Conservation (phyloP, 2,329 filamentous ascomycete genomes). For the Lasiodiplodia hormozganensis region DNA sequence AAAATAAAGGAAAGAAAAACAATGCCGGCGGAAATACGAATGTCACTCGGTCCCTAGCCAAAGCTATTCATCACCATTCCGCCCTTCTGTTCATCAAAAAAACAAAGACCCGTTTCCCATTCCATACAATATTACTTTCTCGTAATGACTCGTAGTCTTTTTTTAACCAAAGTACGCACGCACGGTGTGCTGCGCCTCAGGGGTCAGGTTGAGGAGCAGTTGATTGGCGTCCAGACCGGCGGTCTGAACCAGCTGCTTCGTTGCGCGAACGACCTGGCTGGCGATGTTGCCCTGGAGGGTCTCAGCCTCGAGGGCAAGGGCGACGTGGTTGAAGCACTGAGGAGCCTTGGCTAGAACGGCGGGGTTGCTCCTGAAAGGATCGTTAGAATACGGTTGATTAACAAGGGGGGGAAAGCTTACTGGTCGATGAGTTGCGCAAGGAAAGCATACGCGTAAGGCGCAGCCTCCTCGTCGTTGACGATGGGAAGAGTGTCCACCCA, state of each 20-base stretch:
- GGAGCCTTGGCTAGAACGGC: conserved; percentile 75
- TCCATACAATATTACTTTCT: not conserved
- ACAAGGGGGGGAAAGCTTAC: conserved; percentile 65
- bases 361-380: conserved; percentile 76
- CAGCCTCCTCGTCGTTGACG: conserved; percentile 94
- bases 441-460: conserved; percentile 94
- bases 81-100: not conserved
- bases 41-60: not conserved
- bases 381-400: conserved; percentile 35
- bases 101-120: not conserved
- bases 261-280: conserved; percentile 75
- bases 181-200: conserved; percentile 81
- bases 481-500: conserved; percentile 94
- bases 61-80: not conserved
- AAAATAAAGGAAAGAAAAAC: not conserved
- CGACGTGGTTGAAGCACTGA: conserved; percentile 84
- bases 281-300: conserved; percentile 87
- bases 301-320: conserved; percentile 87
- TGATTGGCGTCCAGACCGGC: conserved; percentile 78
- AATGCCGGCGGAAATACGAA: not conserved
- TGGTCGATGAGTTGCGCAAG: conserved; percentile 89
- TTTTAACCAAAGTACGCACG: conserved; percentile 76
- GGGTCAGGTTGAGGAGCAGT: conserved; percentile 75
- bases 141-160: not conserved
- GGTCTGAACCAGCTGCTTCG: conserved; percentile 77